Evolutionary conservation across 768 basidiomycete genomes (phyloP), one percentile per base, ranked within the genome.

Genomic region (Mycena pura): DNA sequence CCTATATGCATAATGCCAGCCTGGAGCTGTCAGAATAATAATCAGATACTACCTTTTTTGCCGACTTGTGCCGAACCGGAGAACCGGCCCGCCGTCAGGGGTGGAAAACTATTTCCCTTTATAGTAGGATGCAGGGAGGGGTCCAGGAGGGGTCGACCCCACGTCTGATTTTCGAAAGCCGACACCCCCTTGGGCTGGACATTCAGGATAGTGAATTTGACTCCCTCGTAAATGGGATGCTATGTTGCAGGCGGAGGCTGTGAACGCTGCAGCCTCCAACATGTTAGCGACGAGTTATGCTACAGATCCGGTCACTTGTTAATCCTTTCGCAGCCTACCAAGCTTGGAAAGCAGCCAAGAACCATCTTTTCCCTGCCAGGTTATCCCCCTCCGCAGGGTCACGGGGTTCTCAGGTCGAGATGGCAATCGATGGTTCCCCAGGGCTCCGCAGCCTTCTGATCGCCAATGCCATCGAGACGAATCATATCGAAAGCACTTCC

Each of bases 401-500:
- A 67, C 47, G 60, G 70, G 40, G 49, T 57, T 9, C 27, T 74
- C 38, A 50, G 62, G 13, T 40, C 22, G 8, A 58, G 55, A 29
- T 74, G 72, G 71, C 54, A 60, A 27, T 51, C 60, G 36, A 36
- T 69, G 43, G 62, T 46, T 43, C 24, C 49, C 8, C 41, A 38
- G 5, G 63, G 55, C 25, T 69, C 65, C 19, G 43, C 24, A 39
- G 56, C 7, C 72, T 72, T 58, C 52, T 73, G 54, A 68, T 36
- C 39, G 67, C 60, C 24, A 57, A 70, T 13, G 68, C 69, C 19
- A 70, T 74, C 15, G 72, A 74, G 45, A 72, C 73, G 24, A 73
- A 73, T 52, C 71, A 70, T 34, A 54, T 73, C 14, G 72, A 75
- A 46, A 69, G 62, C 41, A 63, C 55, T 73, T 52, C 39, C 64